phyloP scores from a whole-genome alignment of 106 monocot genomes.

The Triglochin maritima region DNA sequence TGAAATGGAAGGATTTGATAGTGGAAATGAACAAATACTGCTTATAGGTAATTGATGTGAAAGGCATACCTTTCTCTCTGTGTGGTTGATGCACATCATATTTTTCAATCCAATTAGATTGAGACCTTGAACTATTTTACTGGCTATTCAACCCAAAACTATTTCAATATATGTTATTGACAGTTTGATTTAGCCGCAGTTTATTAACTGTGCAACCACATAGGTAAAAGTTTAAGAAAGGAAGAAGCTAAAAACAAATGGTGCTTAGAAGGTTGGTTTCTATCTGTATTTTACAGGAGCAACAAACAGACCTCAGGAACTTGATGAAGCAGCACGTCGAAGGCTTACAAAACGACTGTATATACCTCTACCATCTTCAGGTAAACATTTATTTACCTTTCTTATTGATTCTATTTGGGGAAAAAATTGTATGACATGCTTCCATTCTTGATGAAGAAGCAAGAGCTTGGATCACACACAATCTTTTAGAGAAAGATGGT shows the following conservation, averaged over 20 bases:
- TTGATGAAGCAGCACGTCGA: constrained; percentile 96
- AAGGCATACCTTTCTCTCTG: neutral
- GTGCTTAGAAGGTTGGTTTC: neutral
- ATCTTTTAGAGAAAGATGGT: constrained; percentile 91
- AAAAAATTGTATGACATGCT: neutral
- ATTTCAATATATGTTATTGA: no score
- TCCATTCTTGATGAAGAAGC: constrained; percentile 51
- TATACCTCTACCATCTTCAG: constrained; percentile 96
- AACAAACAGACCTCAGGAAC: constrained; percentile 95
- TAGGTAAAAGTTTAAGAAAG: neutral
- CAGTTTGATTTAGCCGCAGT: no score
- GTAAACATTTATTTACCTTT: constrained; percentile 22
- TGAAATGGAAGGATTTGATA: constrained; percentile 98
- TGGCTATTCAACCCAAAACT: no score
- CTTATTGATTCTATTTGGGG: neutral
- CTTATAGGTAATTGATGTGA: constrained; percentile 58
- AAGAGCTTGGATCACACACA: constrained; percentile 75
- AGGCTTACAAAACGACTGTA: constrained; percentile 83
- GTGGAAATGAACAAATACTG: constrained; percentile 83
- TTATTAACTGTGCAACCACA: no score
- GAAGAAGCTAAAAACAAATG: neutral
- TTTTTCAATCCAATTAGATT: neutral
- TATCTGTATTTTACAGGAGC: constrained; percentile 39
- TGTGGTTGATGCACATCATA: neutral
- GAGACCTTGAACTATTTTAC: neutral